Percentiles rank a stretch among this genome's conserved stretches.
phyloP scores from a whole-genome alignment of 192 early-diverging fungal species.

The Coemansia sp. region DNA sequence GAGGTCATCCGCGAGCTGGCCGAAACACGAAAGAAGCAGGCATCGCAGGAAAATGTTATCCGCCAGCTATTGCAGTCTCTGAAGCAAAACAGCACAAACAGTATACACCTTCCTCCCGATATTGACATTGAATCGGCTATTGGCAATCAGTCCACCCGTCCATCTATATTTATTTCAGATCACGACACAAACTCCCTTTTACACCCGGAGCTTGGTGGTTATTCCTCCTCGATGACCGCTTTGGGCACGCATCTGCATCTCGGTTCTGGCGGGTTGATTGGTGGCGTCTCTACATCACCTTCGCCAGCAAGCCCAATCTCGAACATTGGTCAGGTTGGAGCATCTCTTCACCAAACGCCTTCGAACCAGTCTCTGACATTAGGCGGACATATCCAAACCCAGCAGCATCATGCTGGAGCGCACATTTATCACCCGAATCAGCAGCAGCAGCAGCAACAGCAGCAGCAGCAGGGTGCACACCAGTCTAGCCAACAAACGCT shows the following conservation, averaged over 20 bases:
- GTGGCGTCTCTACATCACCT: slow-evolving; percentile 35
- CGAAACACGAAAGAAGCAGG: slow-evolving; percentile 71
- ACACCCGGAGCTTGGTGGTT: slow-evolving; percentile 43
- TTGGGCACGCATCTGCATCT: slow-evolving; percentile 47
- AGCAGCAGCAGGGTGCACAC: slow-evolving; percentile 15
- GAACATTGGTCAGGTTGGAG: slow-evolving; percentile 40
- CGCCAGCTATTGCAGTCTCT: slow-evolving; percentile 62
- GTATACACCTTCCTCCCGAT: slow-evolving; percentile 34
- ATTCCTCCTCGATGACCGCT: slow-evolving; percentile 48
- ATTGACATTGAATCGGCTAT: slow-evolving; percentile 50
- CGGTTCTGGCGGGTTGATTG: slow-evolving; percentile 38
- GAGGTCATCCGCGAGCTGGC: slow-evolving; percentile 72
- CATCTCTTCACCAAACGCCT: slow-evolving; percentile 44
- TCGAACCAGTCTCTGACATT: slow-evolving; percentile 38
- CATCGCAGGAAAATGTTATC: slow-evolving; percentile 65
- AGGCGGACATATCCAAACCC: slow-evolving; percentile 14
- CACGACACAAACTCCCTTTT: slow-evolving; percentile 53
- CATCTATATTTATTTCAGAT: slow-evolving; percentile 54
- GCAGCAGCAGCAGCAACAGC: slow-evolving; percentile 14
- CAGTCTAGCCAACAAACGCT: slow-evolving; percentile 37
- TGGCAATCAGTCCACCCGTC: slow-evolving; percentile 43
- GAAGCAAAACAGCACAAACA: slow-evolving; percentile 33
- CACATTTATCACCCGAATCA: background rate
- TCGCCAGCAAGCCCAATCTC: slow-evolving; percentile 48
- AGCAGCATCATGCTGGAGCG: slow-evolving; percentile 7